Conservation (phyloP, 2,329 filamentous ascomycete genomes). For the Periconia sp. region DNA sequence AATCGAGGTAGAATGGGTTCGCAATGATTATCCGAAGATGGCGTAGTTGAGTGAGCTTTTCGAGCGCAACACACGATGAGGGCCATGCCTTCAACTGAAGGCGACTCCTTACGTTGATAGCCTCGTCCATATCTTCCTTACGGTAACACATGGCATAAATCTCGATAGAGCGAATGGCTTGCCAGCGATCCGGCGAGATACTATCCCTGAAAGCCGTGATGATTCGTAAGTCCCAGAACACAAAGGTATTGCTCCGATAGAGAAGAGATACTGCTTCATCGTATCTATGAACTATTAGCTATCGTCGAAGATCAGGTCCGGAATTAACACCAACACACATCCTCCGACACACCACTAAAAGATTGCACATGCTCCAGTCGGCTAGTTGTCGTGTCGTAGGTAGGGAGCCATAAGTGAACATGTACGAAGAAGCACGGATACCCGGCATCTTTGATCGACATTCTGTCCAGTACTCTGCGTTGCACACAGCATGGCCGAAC, state of each 20-base stretch:
- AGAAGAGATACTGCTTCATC: conserved; percentile 6
- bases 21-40: conserved; percentile 9
- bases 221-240: conserved; percentile 8
- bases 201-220: conserved; percentile 2
- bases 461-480: conserved; percentile 12
- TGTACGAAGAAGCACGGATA: conserved; percentile 12
- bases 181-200: conserved; percentile 1
- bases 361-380: conserved; percentile 10
- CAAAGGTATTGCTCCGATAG: conserved; percentile 13
- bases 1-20: conserved; percentile 5
- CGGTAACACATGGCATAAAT: conserved; percentile 11
- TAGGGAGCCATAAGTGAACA: conserved; percentile 15
- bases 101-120: conserved; percentile 1
- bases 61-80: conserved; percentile 1
- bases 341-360: conserved; percentile 4
- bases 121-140: conserved; percentile 8
- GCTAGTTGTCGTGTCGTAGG: conserved; percentile 13
- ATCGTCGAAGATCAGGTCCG: background rate
- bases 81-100: conserved; percentile 11
- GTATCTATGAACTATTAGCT: conserved; percentile 10
- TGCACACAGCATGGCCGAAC: conserved; percentile 10
- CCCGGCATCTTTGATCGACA: conserved; percentile 6
- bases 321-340: background rate
- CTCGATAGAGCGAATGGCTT: conserved; percentile 5
- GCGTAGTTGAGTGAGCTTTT: conserved; percentile 6